phyloP scores from a whole-genome alignment of 768 basidiomycete species.

The Auricularia heimuer region DNA sequence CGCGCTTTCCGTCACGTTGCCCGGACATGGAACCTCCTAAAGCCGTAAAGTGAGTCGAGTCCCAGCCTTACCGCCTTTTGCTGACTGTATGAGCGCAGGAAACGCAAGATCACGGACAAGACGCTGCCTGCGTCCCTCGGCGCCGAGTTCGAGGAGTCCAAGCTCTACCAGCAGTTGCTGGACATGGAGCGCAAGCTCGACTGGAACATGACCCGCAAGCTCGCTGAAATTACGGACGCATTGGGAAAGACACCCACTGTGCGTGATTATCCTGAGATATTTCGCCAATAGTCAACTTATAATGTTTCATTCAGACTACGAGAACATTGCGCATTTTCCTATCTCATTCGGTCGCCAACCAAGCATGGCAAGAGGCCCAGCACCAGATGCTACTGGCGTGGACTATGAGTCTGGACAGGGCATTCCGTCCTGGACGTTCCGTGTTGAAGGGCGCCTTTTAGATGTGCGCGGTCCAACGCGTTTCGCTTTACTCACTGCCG shows the following conservation, averaged over 20 bases:
- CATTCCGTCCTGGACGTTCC: conserved; percentile 82
- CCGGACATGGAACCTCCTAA: not conserved
- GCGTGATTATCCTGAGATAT: conserved; percentile 13
- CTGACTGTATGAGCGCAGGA: conserved; percentile 29
- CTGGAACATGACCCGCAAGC: conserved; percentile 90
- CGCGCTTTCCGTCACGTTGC: not conserved
- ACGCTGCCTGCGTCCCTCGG: conserved; percentile 66
- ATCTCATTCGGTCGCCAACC: conserved; percentile 78
- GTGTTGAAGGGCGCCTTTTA: conserved; percentile 77
- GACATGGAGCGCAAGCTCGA: conserved; percentile 88
- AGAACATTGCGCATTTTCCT: conserved; percentile 79
- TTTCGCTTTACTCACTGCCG: conserved; percentile 9
- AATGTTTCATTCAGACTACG: conserved; percentile 43
- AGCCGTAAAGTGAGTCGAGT: not conserved
- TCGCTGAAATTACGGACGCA: conserved; percentile 86
- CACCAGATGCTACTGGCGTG: conserved; percentile 27
- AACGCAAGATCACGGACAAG: conserved; percentile 73
- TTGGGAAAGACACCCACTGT: conserved; percentile 65
- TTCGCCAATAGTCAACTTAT: not conserved
- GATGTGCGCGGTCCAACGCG: conserved; percentile 21
- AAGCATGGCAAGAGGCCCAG: conserved; percentile 59
- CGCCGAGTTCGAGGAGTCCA: conserved; percentile 71
- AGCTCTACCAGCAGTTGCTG: conserved; percentile 76
- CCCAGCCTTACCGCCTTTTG: not conserved
- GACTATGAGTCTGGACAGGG: conserved; percentile 79